Evolutionary conservation across 176 grass and related monocot genomes (phyloP).

Genomic region (Guadua angustifolia): DNA sequence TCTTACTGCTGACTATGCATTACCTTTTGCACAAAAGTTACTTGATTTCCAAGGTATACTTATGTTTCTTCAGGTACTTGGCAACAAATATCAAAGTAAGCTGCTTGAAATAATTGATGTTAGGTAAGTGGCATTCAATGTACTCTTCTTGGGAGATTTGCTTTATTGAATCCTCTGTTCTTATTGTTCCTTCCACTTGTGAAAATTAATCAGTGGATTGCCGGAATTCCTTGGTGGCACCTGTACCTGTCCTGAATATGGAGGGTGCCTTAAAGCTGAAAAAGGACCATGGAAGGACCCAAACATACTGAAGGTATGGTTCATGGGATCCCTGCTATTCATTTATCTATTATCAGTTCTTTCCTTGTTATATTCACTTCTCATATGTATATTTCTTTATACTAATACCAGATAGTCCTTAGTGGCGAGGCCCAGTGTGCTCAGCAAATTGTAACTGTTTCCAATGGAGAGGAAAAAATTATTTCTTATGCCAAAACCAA

Average conservation of each 20-base stretch:
- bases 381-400: slow-evolving; percentile 21
- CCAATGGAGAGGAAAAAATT: slow-evolving; percentile 76
- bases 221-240: slow-evolving; percentile 88
- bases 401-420: slow-evolving; percentile 77
- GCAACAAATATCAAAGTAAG: slow-evolving; percentile 87
- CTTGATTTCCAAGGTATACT: background rate
- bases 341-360: slow-evolving; percentile 4
- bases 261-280: slow-evolving; percentile 86
- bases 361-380: background rate
- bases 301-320: slow-evolving; percentile 74
- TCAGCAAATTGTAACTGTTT: slow-evolving; percentile 86
- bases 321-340: background rate
- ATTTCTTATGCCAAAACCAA: slow-evolving; percentile 80
- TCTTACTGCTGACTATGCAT: background rate
- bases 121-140: slow-evolving; percentile 51
- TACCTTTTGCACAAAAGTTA: background rate
- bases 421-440: slow-evolving; percentile 80
- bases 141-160: background rate
- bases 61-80: slow-evolving; percentile 79
- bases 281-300: slow-evolving; percentile 97
- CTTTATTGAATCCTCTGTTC: slow-evolving; percentile 15
- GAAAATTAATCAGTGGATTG: slow-evolving; percentile 61
- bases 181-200: slow-evolving; percentile 42
- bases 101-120: slow-evolving; percentile 87
- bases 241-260: slow-evolving; percentile 84